A percentile compares a stretch with the other conserved stretches of the same genome.
Evolutionary conservation across 192 early-diverging fungal genomes (phyloP).

Genomic region (Podila epicladia): DNA sequence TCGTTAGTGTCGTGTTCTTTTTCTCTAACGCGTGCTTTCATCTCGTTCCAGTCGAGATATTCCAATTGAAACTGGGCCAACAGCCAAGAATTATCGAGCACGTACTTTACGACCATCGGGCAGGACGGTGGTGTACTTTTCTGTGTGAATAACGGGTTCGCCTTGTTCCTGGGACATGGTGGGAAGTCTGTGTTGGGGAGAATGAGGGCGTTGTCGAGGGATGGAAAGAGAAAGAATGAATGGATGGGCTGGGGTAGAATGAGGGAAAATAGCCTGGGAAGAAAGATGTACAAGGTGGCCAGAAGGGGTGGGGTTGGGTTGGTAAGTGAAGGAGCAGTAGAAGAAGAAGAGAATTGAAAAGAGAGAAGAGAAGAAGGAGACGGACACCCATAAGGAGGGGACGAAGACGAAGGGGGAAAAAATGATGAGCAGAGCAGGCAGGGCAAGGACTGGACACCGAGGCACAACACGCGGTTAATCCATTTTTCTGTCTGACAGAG

Average conservation of each 20-base stretch:
- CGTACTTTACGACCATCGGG: constrained; percentile 41
- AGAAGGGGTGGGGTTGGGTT: not conserved
- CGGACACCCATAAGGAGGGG: constrained; percentile 3
- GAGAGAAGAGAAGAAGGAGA: constrained; percentile 1
- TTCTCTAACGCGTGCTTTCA: not conserved
- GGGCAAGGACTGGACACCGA: not conserved
- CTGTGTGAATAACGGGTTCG: constrained; percentile 40
- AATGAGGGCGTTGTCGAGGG: not conserved
- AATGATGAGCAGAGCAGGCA: not conserved
- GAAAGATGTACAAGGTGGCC: not conserved
- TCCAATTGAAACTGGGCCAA: not conserved
- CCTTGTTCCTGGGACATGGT: constrained; percentile 24
- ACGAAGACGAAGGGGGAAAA: constrained; percentile 7
- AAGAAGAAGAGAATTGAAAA: not conserved
- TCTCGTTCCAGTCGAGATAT: not conserved
- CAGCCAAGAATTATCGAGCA: not conserved
- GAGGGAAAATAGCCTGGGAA: not conserved
- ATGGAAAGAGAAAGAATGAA: constrained; percentile 12
- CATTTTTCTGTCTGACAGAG: too few species aligned
- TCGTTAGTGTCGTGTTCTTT: not conserved
- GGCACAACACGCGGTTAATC: not conserved
- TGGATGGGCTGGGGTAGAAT: not conserved
- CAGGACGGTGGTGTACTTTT: constrained; percentile 28
- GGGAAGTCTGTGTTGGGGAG: not conserved
- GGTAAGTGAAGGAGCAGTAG: not conserved